Evolutionary conservation across 257 asterid genomes (phyloP), one percentile per base, ranked within the genome.

Genomic region (Echium plantagineum): DNA sequence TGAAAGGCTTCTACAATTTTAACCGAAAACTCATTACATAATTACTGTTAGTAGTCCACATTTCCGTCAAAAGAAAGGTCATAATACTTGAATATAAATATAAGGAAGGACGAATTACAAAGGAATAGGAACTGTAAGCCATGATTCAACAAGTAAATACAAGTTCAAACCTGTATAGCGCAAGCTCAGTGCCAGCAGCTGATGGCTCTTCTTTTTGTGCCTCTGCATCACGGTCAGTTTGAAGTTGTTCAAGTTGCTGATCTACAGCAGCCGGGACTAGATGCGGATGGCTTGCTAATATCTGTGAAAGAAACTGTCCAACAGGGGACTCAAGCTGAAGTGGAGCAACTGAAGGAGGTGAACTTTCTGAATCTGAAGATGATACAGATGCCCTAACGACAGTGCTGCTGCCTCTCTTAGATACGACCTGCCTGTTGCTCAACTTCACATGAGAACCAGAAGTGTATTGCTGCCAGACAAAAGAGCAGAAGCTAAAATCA

Each of bases 241-340:
- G 89, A 72, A 93, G 95, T 84, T 81, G 97, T 76, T 89, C 89
- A 52, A 93, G 97, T 69, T 93, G 99, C 74, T 89, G 91, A 15
- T 93, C 99, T 16, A 84, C 96, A 4, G 99, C 99, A 66, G 99
- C 99, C 57, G 97, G 94, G 48, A 93, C 83, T 31, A 93, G 94
- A 76, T 93, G 99, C 1, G 96, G 99, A 68, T 93, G 95, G 65
- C 83, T 86, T n/a, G 66, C 63, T 63, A 93, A 73, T 60, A 93
- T 84, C 72, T 89, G 78, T 55, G 94, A 66, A 17, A 93, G 89
- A 70, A 89, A 86, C 66, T 81, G 94, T 18, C 98, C 98, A 38
- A 78, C 57, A 19, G 98, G 98, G 65, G 98, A 93, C 76, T 86
- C 98, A 52, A 93, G 68, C 78, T 86, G 89, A 63, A 93, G 98